Conservation (phyloP, 176 grass and related monocot species). For the Luzula sylvatica region DNA sequence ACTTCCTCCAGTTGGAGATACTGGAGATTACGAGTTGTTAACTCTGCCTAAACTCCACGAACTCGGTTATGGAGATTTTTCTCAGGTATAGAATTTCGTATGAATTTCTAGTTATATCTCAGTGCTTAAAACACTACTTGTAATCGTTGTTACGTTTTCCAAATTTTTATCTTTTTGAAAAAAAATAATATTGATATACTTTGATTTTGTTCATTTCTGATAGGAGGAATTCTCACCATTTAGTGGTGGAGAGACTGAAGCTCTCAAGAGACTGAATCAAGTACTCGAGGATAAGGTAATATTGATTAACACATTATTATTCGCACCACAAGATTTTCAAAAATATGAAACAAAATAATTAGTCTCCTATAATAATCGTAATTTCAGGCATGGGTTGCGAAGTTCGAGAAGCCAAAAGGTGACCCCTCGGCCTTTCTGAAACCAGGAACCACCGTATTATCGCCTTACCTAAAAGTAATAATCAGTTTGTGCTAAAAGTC, state of each 20-base stretch:
- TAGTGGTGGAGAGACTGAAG: constrained; percentile 58
- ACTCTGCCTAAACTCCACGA: constrained; percentile 52
- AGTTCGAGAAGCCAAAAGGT: constrained; percentile 93
- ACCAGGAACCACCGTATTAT: constrained; percentile 75
- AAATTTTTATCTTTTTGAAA: too few relatives aligned
- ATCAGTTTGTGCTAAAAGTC: background rate
- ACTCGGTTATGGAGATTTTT: constrained; percentile 72
- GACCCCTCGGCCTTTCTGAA: constrained; percentile 76
- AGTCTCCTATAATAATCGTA: too few relatives aligned
- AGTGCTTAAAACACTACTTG: too few relatives aligned
- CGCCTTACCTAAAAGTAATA: constrained; percentile 71
- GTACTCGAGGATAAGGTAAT: constrained; percentile 55
- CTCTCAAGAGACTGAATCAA: constrained; percentile 60
- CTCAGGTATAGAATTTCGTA: constrained; percentile 27
- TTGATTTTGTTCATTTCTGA: too few relatives aligned
- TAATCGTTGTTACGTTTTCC: too few relatives aligned
- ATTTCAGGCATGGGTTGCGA: constrained; percentile 84
- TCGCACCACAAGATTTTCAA: too few relatives aligned
- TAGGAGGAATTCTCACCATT: constrained; percentile 74
- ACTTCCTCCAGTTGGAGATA: constrained; percentile 56
- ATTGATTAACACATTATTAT: background rate
- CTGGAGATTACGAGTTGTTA: constrained; percentile 41
- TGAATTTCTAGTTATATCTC: too few relatives aligned
- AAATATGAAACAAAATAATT: too few relatives aligned
- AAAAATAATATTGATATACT: constrained; percentile 10